Evolutionary conservation across 2,329 filamentous ascomycete genomes (phyloP).

Genomic region (Diaporthe sp.): DNA sequence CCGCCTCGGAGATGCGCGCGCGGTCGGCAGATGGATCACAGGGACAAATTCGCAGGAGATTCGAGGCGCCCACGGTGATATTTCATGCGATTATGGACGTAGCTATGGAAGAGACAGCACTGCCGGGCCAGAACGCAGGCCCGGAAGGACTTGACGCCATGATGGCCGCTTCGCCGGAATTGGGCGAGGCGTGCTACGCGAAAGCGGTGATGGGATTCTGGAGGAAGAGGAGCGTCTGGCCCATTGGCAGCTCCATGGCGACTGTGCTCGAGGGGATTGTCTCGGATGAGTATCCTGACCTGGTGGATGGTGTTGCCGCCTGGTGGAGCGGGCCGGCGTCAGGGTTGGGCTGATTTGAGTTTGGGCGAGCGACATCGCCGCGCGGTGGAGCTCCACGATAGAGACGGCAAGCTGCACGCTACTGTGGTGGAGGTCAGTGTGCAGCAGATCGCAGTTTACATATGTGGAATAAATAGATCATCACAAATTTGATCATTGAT

Average conservation of each 20-base stretch:
- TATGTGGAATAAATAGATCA: not conserved
- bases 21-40: slow-evolving; percentile 39
- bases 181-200: slow-evolving; percentile 40
- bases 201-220: slow-evolving; percentile 42
- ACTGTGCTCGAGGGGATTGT: slow-evolving; percentile 42
- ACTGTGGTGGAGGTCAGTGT: not conserved
- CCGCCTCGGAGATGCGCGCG: slow-evolving; percentile 45
- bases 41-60: slow-evolving; percentile 42
- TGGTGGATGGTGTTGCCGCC: not conserved
- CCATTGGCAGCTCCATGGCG: slow-evolving; percentile 41
- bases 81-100: slow-evolving; percentile 47
- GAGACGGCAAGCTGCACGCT: not conserved
- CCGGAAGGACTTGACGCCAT: slow-evolving; percentile 33
- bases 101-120: slow-evolving; percentile 20
- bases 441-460: not conserved
- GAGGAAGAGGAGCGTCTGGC: slow-evolving; percentile 41
- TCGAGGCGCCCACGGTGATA: slow-evolving; percentile 45
- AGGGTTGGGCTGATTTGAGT: not conserved
- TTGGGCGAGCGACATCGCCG: not conserved
- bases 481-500: not conserved
- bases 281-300: not conserved
- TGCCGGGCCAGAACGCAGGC: not conserved
- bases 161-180: slow-evolving; percentile 35
- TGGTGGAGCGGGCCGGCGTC: not conserved
- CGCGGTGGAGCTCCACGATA: not conserved